A percentile compares a stretch with the other conserved stretches of the same genome.
Conservation (phyloP, 306 rosid species). For the Lathyrus sativus region DNA sequence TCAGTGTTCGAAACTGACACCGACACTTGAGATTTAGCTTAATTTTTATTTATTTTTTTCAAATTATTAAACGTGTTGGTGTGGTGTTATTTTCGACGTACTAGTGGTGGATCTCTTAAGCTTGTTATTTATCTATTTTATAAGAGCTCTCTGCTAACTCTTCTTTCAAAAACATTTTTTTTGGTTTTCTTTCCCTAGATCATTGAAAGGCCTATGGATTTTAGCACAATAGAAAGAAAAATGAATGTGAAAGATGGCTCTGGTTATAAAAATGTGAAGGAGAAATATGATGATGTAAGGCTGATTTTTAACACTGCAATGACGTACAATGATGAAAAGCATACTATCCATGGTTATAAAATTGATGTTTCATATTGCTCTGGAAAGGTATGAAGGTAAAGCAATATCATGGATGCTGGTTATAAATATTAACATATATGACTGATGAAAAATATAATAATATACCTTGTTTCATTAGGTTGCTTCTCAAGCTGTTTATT, state of each 20-base stretch:
- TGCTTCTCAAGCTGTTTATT: too few relatives aligned
- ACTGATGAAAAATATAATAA: too few relatives aligned
- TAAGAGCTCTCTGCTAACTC: constrained; percentile 5
- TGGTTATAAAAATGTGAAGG: constrained; percentile 71
- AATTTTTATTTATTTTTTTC: too few relatives aligned
- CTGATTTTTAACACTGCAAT: constrained; percentile 79
- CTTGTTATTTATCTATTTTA: constrained; percentile 1
- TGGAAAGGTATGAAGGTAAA: too few relatives aligned
- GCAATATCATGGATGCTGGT: too few relatives aligned
- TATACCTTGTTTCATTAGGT: too few relatives aligned
- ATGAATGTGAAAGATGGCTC: constrained; percentile 76
- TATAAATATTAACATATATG: too few relatives aligned
- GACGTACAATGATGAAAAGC: constrained; percentile 67
- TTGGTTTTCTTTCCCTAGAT: constrained; percentile 48
- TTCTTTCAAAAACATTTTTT: constrained; percentile 25
- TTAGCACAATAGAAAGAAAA: constrained; percentile 28
- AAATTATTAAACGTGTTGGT: not conserved
- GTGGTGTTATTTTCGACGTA: too few relatives aligned
- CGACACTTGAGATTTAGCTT: too few relatives aligned
- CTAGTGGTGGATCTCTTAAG: not conserved
- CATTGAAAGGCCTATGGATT: constrained; percentile 40
- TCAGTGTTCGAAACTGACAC: too few relatives aligned
- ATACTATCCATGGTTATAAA: constrained; percentile 52
- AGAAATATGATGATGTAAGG: constrained; percentile 70
- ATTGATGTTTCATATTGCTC: too few relatives aligned